Base-by-base conservation (phyloP, 768 basidiomycete species). In the Fomitopsis pulvina region DNA sequence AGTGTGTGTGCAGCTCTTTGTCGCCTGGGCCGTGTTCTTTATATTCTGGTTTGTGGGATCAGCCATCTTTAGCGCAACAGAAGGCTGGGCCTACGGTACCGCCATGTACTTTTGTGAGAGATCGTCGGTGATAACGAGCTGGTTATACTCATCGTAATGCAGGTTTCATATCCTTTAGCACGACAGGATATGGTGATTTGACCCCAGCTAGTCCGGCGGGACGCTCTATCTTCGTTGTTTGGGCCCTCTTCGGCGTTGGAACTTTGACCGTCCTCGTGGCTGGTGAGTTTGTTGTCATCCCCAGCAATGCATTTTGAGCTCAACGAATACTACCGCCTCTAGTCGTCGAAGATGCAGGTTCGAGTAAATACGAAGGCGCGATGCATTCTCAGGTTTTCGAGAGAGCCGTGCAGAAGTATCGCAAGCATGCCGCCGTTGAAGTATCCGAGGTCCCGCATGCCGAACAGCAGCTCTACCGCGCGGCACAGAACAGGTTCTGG, bases 31-130 rank as follows among this genome's bases (percentile, higher is more conserved):
- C 0, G 55, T 85, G 26, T 91, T 92, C 66, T 59, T 88, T 20
- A 55, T 75, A n/a, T 92, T 92, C 68, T 92, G 90, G 90, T 69
- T 79, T 58, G 83, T 86, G 52, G 87, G 88, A 2, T 77, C 83
- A 3, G 74, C 70, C 1, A 79, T 89, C 37, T 91, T 91, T 55
- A 73, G 67, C 60, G 60, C 62, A n/a, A 87, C 85, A 0, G 87
- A 91, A 62, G 67, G 67, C 1, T 91, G 87, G 87, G 38, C 65
- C 0, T 87, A 79, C 59, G 83, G 81, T 1, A 53, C 60, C 14
- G 74, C 86, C 0, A 58, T 86, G 51, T 90, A 89, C 60, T 90
- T 89, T 59, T 89, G 88, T 86, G 51, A 53, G 79, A 62, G 37
- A 18, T 40, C 20, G 48, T 12, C 3, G 14, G 42, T 29, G 24